A percentile compares a stretch with the other conserved stretches of the same genome.
Evolutionary conservation across 352 stramenopile genomes (phyloP).

Genomic region (Pythium myriotylum): DNA sequence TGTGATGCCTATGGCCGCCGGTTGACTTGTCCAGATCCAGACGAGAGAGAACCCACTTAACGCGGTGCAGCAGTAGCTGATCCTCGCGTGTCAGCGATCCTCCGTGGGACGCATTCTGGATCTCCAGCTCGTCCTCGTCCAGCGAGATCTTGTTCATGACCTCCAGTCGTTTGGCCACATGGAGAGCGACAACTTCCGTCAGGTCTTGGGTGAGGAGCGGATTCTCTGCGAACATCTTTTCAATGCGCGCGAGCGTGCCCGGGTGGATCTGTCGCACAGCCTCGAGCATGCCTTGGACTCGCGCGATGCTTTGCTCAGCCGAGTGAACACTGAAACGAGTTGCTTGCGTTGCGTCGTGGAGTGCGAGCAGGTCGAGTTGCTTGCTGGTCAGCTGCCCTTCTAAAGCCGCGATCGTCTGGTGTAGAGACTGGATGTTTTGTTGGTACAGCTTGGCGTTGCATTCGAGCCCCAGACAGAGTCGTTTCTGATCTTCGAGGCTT

Average conservation of each 20-base stretch:
- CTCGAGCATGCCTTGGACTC: conserved; percentile 74
- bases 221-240: conserved; percentile 68
- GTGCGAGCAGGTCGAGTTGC: conserved; percentile 58
- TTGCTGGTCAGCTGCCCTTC: conserved; percentile 64
- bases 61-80: conserved; percentile 65
- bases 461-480: conserved; percentile 67
- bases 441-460: conserved; percentile 59
- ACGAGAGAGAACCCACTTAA: conserved; percentile 80
- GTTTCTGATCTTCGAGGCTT: conserved; percentile 79
- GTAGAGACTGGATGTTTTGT: conserved; percentile 59
- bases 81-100: conserved; percentile 38
- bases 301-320: conserved; percentile 71
- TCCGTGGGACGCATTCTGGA: conserved; percentile 37
- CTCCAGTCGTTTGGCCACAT: conserved; percentile 49
- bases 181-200: conserved; percentile 54
- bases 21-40: conserved; percentile 46
- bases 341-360: conserved; percentile 63
- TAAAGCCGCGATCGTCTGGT: conserved; percentile 56
- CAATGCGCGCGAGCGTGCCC: conserved; percentile 64
- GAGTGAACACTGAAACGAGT: conserved; percentile 73
- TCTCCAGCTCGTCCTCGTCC: conserved; percentile 58
- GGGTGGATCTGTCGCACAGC: conserved; percentile 68
- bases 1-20: conserved; percentile 2
- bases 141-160: conserved; percentile 55
- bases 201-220: conserved; percentile 69